Conservation (phyloP, 2,329 filamentous ascomycete genomes). For the Mollisiaceae sp. region DNA sequence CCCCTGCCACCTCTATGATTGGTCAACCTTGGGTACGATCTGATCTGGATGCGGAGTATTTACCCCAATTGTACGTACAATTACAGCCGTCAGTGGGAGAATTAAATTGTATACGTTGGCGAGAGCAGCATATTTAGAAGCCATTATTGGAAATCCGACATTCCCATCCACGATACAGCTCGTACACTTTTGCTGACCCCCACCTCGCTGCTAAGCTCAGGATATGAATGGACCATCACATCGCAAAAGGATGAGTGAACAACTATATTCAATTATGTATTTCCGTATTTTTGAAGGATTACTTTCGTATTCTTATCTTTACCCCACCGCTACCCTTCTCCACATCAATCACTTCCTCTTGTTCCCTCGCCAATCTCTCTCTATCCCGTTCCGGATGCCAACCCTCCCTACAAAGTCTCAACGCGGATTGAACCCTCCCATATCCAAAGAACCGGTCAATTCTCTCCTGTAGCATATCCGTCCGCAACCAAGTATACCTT, state of each 20-base stretch:
- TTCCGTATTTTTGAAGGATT: background rate
- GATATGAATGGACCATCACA: no score
- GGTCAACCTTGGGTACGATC: background rate
- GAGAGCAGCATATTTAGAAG: background rate
- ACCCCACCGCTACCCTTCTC: background rate
- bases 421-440: background rate
- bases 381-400: slow-evolving; percentile 22
- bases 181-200: no score
- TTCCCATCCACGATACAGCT: no score
- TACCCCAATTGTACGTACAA: background rate
- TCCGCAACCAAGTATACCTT: background rate
- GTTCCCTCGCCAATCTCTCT: background rate
- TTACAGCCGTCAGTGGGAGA: background rate
- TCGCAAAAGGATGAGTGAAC: no score
- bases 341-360: background rate
- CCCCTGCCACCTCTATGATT: background rate
- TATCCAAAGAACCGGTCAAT: background rate
- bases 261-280: background rate
- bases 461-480: background rate
- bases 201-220: no score
- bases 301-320: background rate
- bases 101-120: background rate
- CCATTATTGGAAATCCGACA: no score
- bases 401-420: slow-evolving; percentile 19
- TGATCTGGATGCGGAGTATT: no score